phyloP scores from a whole-genome alignment of 176 grass and related monocot genomes.

The Oryza glaberrima region DNA sequence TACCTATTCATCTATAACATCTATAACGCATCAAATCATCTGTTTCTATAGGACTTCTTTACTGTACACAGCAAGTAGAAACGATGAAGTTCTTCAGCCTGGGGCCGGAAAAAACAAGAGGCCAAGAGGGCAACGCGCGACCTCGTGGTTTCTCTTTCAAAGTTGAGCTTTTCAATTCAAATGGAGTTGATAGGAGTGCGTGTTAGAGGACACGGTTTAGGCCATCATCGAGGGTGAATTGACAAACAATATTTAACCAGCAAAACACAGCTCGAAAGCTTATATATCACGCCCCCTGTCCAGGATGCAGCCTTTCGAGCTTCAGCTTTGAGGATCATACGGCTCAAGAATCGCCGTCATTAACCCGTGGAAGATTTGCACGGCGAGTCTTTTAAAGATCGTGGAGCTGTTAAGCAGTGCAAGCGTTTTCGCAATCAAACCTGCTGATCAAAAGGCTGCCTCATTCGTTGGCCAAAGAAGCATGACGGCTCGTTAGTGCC shows the following conservation, averaged over 20 bases:
- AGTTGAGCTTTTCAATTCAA: no score
- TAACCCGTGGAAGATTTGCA: conserved; percentile 29
- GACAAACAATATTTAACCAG: not conserved
- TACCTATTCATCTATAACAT: no score
- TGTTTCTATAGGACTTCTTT: no score
- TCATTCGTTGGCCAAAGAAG: not conserved
- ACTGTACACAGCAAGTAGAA: no score
- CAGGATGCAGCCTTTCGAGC: not conserved
- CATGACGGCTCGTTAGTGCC: not conserved
- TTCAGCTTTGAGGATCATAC: not conserved
- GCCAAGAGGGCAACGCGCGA: no score
- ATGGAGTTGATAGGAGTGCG: no score
- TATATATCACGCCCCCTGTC: not conserved
- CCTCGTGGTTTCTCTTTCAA: no score
- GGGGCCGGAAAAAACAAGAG: no score
- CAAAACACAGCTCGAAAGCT: not conserved
- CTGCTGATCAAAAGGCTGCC: not conserved
- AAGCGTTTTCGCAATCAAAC: not conserved
- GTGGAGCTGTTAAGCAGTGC: not conserved
- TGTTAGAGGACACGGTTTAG: no score
- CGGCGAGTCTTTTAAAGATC: conserved; percentile 20
- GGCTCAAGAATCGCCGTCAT: not conserved
- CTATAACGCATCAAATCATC: no score
- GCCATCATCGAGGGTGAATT: no score
- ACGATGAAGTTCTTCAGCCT: no score